Conservation (phyloP, 2,329 filamentous ascomycete genomes). For the Neoascochyta sp. region DNA sequence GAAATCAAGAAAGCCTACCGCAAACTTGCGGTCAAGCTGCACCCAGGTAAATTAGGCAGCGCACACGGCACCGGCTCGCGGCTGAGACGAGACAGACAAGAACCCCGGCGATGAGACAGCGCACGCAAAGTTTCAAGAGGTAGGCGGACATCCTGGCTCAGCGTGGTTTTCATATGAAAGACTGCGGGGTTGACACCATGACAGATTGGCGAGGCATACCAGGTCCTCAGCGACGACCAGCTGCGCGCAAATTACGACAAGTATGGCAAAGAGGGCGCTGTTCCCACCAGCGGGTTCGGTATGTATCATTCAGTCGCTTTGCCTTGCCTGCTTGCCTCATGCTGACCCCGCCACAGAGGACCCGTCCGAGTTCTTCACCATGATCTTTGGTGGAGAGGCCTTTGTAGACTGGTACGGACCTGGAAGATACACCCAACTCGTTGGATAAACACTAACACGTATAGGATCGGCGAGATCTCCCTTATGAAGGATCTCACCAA, state of each 20-base stretch:
- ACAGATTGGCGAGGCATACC: conserved; percentile 67
- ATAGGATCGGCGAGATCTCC: conserved; percentile 85
- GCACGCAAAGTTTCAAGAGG: conserved; percentile 89
- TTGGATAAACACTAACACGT: conserved; percentile 6
- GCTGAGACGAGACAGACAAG: conserved; percentile 63
- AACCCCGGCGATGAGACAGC: conserved; percentile 95
- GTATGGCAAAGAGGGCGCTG: conserved; percentile 90
- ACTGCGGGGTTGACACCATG: conserved; percentile 22
- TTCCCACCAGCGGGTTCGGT: conserved; percentile 87
- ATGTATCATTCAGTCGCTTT: conserved; percentile 15
- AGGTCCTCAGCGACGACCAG: conserved; percentile 82
- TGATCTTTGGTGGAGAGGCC: conserved; percentile 95
- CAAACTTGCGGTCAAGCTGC: conserved; percentile 85
- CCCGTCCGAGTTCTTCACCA: conserved; percentile 94
- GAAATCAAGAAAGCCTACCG: conserved; percentile 98
- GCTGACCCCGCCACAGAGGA: conserved; percentile 57
- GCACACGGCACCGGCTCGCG: conserved; percentile 1
- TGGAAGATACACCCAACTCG: not conserved
- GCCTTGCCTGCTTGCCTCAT: conserved; percentile 7
- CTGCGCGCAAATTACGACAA: conserved; percentile 93
- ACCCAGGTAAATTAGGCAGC: conserved; percentile 61
- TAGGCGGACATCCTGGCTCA: too few relatives aligned
- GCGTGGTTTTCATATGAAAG: too few relatives aligned
- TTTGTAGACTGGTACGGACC: conserved; percentile 72
- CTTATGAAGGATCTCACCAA: conserved; percentile 98